These are phyloP conservation scores for Phytophthora uliginosa DNA, from an alignment of 352 stramenopile genomes.

Conservation along the genomic window DNA sequence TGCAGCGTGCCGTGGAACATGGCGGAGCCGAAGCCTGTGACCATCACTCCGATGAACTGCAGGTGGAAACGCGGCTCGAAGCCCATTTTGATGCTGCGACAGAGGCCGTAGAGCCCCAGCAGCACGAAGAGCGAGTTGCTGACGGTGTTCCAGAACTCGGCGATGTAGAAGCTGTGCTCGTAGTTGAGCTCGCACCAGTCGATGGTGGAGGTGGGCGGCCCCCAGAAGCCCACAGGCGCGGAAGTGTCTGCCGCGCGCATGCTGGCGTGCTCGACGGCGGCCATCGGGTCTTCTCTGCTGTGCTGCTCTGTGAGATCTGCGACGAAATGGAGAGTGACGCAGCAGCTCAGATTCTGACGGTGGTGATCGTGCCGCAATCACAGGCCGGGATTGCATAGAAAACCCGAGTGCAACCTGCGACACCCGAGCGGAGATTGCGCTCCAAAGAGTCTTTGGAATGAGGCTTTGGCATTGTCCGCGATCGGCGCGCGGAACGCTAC, in stretches of 20 bases:
- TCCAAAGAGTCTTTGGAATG: neutral
- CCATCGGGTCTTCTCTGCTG: conserved; percentile 7
- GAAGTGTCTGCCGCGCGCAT: conserved; percentile 22
- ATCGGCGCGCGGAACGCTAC: no score
- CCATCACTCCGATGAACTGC: conserved; percentile 80
- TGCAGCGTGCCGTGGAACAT: conserved; percentile 91
- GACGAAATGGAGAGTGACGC: neutral
- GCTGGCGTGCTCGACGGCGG: conserved; percentile 21
- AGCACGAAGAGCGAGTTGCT: conserved; percentile 87
- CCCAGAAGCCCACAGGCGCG: conserved; percentile 62
- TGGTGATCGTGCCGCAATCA: conserved; percentile 1
- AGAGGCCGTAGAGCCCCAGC: conserved; percentile 79
- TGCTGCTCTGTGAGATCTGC: neutral
- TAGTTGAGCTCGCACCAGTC: conserved; percentile 93
- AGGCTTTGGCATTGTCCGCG: no score
- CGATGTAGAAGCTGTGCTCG: conserved; percentile 79
- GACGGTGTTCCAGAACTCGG: conserved; percentile 92
- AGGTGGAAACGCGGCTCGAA: conserved; percentile 85
- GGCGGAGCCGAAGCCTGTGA: conserved; percentile 84
- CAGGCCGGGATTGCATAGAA: conserved; percentile 1
- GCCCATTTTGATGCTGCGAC: conserved; percentile 64
- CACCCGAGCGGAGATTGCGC: neutral
- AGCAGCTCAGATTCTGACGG: conserved; percentile 1
- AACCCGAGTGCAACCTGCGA: neutral
- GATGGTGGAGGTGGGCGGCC: conserved; percentile 76